Evolutionary conservation across 495 filamentous ascomycete genomes (phyloP).

Genomic region (Poronia punctata): DNA sequence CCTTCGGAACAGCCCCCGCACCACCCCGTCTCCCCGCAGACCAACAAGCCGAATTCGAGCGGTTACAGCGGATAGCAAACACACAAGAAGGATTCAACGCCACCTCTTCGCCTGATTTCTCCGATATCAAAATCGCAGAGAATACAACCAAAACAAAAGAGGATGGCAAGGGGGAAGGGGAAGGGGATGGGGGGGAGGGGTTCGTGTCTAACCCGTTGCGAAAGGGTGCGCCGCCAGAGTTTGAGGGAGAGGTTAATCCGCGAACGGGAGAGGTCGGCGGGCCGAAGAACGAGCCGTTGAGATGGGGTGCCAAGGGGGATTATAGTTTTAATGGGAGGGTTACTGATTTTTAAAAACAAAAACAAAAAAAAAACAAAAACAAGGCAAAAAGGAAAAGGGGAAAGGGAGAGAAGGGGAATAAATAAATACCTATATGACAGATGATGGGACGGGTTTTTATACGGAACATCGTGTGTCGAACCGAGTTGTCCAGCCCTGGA

Average conservation of each 20-base stretch:
- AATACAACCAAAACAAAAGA: neutral
- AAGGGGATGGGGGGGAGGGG: no score
- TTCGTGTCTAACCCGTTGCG: constrained; percentile 22
- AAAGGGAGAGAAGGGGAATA: neutral
- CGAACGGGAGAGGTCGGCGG: constrained; percentile 95
- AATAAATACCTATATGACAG: neutral
- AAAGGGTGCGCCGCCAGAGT: constrained; percentile 73
- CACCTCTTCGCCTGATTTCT: constrained; percentile 19
- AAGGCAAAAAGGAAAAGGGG: no score
- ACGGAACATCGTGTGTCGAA: no score
- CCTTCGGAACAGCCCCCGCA: constrained; percentile 48
- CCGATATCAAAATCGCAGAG: no score
- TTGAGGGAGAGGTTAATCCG: constrained; percentile 87
- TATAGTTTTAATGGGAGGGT: constrained; percentile 96
- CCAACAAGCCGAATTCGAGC: constrained; percentile 90
- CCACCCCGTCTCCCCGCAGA: constrained; percentile 79
- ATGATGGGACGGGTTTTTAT: neutral
- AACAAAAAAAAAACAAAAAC: no score
- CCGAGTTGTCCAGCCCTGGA: no score
- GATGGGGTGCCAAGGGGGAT: constrained; percentile 76
- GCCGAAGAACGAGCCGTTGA: constrained; percentile 92
- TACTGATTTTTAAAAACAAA: constrained; percentile 85
- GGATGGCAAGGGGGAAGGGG: neutral
- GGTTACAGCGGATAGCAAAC: constrained; percentile 58
- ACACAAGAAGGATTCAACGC: constrained; percentile 27